A percentile compares a stretch with the other conserved stretches of the same genome.
phyloP scores from a whole-genome alignment of 192 early-diverging fungal species.

The Rhizoclosmatium globosum region DNA sequence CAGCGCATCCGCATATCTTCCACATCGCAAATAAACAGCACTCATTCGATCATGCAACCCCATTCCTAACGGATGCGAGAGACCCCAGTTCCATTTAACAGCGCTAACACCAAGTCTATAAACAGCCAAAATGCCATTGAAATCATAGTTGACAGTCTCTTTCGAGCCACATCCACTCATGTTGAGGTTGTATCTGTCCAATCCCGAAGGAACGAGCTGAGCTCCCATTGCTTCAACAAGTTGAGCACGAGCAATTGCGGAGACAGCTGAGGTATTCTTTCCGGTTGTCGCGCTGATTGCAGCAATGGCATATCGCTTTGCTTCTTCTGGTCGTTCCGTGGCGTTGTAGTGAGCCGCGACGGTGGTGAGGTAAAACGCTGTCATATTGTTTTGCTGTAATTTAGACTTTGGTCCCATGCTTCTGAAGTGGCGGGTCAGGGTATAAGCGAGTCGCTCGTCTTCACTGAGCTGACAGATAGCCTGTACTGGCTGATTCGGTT shows the following conservation, averaged over 20 bases:
- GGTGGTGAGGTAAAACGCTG: slow-evolving; percentile 41
- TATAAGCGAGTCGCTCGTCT: slow-evolving; percentile 58
- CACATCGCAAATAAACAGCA: slow-evolving; percentile 36
- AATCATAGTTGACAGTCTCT: slow-evolving; percentile 22
- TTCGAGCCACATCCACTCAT: slow-evolving; percentile 2
- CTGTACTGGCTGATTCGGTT: not conserved
- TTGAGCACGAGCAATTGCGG: slow-evolving; percentile 50
- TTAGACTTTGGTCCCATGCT: slow-evolving; percentile 55
- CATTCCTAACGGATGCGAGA: slow-evolving; percentile 51
- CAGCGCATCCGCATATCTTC: slow-evolving; percentile 40
- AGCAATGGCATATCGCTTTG: slow-evolving; percentile 56
- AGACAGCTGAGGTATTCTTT: slow-evolving; percentile 44
- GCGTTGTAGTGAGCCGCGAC: slow-evolving; percentile 57
- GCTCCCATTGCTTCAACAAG: slow-evolving; percentile 50
- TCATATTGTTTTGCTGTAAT: slow-evolving; percentile 42
- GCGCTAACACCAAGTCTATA: slow-evolving; percentile 33
- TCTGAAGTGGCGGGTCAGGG: slow-evolving; percentile 59
- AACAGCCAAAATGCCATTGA: slow-evolving; percentile 11
- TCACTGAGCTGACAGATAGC: slow-evolving; percentile 23
- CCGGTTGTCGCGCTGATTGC: slow-evolving; percentile 44
- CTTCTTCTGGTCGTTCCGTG: slow-evolving; percentile 55
- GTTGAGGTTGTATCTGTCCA: slow-evolving; percentile 1
- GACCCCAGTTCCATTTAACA: slow-evolving; percentile 54
- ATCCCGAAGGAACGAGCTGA: slow-evolving; percentile 3
- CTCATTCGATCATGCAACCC: slow-evolving; percentile 56